phyloP scores from a whole-genome alignment of 2,329 filamentous ascomycete genomes.

The Penicillium polonicum region DNA sequence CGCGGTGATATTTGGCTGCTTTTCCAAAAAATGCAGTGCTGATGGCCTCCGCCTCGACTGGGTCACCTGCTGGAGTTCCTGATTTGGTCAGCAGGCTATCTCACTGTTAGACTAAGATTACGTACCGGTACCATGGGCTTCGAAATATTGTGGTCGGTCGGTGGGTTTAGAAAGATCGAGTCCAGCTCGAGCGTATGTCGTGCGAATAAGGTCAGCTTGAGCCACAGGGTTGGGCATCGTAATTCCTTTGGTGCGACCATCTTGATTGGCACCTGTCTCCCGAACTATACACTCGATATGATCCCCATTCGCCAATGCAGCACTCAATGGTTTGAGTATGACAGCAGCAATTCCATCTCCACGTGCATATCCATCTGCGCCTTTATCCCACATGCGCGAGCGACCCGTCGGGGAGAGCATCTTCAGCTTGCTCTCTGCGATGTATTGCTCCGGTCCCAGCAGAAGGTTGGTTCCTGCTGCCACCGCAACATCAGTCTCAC shows the following conservation, averaged over 20 bases:
- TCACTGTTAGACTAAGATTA: neutral
- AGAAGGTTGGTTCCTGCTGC: constrained; percentile 29
- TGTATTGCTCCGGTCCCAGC: constrained; percentile 33
- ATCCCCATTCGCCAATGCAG: constrained; percentile 51
- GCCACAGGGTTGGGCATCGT: constrained; percentile 39
- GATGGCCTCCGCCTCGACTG: constrained; percentile 25
- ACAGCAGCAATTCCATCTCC: constrained; percentile 55
- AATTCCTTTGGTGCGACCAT: constrained; percentile 37
- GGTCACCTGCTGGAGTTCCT: constrained; percentile 28
- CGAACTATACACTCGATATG: constrained; percentile 44
- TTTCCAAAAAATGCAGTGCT: constrained; percentile 23
- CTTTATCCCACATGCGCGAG: constrained; percentile 50
- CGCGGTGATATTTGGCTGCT: constrained; percentile 8
- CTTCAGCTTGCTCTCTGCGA: constrained; percentile 35
- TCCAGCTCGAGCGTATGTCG: constrained; percentile 41
- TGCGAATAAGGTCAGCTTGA: constrained; percentile 42
- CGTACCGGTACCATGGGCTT: constrained; percentile 49
- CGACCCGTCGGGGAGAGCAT: constrained; percentile 54
- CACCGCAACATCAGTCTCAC: constrained; percentile 28
- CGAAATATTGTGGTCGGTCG: constrained; percentile 44
- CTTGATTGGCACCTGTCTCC: constrained; percentile 37
- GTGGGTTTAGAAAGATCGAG: constrained; percentile 30
- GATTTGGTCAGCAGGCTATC: neutral
- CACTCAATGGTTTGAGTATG: constrained; percentile 51
- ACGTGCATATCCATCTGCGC: constrained; percentile 52